Evolutionary conservation across 352 stramenopile species (phyloP).

Genomic region (Hyaloperonospora brassicae): DNA sequence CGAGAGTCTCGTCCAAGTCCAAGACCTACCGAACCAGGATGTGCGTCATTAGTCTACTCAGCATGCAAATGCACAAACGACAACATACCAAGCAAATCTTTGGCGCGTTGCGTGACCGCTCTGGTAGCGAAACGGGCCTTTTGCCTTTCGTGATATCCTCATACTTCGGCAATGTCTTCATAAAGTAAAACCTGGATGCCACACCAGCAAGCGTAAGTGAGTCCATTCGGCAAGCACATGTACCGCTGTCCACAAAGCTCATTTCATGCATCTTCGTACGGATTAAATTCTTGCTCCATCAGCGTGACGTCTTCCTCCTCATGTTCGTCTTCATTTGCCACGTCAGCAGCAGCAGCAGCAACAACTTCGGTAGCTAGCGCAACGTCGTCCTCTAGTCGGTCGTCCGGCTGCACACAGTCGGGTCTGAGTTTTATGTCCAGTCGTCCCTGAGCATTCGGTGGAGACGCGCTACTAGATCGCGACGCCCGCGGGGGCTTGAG

Average conservation of each 20-base stretch:
- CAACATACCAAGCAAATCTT: conserved; percentile 50
- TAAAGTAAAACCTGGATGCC: conserved; percentile 67
- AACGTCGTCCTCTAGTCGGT: conserved; percentile 26
- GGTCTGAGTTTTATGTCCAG: conserved; percentile 28
- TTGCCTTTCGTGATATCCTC: conserved; percentile 53
- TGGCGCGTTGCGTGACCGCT: conserved; percentile 40
- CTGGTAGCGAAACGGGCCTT: conserved; percentile 46
- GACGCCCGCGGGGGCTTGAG: conserved; percentile 48
- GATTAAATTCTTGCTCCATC: conserved; percentile 71
- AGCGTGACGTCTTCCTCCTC: conserved; percentile 30
- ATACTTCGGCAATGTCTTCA: conserved; percentile 80
- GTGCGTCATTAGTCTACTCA: background rate
- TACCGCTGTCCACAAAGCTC: background rate
- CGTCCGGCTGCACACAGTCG: conserved; percentile 16
- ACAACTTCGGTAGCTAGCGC: conserved; percentile 15
- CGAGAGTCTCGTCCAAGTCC: conserved; percentile 98
- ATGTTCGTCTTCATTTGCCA: conserved; percentile 21
- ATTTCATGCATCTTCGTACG: conserved; percentile 31
- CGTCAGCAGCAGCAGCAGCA: conserved; percentile 1
- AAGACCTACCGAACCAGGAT: conserved; percentile 48
- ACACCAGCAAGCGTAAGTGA: background rate
- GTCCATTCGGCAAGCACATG: background rate
- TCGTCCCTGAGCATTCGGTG: conserved; percentile 21
- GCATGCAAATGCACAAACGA: background rate
- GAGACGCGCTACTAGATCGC: conserved; percentile 31